A percentile compares a stretch with the other conserved stretches of the same genome.
Conservation (phyloP, 176 grass and related monocot species). For the bread wheat (Triticum aestivum) region DNA sequence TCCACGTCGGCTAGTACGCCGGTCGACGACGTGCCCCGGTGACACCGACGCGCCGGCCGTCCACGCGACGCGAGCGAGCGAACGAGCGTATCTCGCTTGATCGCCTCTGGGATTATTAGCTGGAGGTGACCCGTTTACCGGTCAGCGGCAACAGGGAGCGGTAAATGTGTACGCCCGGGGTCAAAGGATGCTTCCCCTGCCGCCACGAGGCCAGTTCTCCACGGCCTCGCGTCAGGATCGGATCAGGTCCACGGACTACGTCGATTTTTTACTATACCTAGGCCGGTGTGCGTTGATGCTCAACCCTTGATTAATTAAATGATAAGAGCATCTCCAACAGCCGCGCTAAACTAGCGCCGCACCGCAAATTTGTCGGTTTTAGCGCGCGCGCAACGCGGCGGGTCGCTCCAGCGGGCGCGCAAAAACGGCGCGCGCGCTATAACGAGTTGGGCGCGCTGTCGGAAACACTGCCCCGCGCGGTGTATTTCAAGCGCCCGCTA, state of each 20-base stretch:
- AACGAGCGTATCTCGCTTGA: background rate
- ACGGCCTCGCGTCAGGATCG: background rate
- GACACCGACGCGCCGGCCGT: background rate
- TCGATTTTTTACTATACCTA: background rate
- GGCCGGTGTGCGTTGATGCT: background rate
- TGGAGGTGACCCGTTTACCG: too few species aligned
- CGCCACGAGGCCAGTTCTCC: background rate
- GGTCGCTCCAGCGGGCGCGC: too few species aligned
- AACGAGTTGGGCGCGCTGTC: too few species aligned
- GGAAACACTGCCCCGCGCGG: too few species aligned
- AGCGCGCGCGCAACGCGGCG: too few species aligned
- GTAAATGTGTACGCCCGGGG: background rate
- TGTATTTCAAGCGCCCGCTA: too few species aligned
- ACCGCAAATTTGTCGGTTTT: too few species aligned
- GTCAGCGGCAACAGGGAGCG: background rate
- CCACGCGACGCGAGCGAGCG: background rate
- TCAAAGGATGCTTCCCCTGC: background rate
- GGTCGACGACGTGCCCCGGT: background rate
- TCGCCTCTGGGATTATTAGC: background rate
- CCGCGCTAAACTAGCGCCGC: too few species aligned
- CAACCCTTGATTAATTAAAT: background rate
- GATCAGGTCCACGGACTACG: background rate
- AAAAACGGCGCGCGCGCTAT: too few species aligned
- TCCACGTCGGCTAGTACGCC: conserved; percentile 11
- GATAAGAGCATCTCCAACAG: too few species aligned